Conservation (phyloP, 371 early-diverging fungal genomes). For the Entomophthora muscae region DNA sequence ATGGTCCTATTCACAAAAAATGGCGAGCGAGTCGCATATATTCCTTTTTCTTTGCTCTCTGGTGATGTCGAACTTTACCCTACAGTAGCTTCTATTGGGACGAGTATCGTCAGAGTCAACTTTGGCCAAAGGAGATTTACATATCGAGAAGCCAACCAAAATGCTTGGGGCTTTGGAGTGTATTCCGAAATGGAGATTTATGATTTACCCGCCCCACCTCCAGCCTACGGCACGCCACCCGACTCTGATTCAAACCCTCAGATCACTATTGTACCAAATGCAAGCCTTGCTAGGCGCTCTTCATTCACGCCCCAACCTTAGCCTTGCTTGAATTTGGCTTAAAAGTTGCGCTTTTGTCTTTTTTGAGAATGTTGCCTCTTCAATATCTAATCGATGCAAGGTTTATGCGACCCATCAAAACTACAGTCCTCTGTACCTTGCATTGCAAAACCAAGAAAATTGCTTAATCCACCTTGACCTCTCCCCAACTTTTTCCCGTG, state of each 20-base stretch:
- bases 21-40: neutral
- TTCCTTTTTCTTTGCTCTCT: neutral
- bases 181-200: neutral
- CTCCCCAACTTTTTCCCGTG: no score
- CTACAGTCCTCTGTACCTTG: no score
- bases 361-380: no score
- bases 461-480: no score
- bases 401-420: no score
- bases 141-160: neutral
- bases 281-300: neutral
- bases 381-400: no score
- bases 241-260: neutral
- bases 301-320: neutral
- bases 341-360: no score
- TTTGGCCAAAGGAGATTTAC: neutral
- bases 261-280: neutral
- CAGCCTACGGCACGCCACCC: neutral
- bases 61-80: neutral
- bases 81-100: slow-evolving; percentile 2
- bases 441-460: no score
- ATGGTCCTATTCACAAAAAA: neutral
- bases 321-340: neutral
- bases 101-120: slow-evolving; percentile 1
- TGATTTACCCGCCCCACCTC: neutral
- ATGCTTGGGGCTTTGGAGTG: neutral